Conservation (phyloP, 2,329 filamentous ascomycete genomes). For the Fusarium torulosum region DNA sequence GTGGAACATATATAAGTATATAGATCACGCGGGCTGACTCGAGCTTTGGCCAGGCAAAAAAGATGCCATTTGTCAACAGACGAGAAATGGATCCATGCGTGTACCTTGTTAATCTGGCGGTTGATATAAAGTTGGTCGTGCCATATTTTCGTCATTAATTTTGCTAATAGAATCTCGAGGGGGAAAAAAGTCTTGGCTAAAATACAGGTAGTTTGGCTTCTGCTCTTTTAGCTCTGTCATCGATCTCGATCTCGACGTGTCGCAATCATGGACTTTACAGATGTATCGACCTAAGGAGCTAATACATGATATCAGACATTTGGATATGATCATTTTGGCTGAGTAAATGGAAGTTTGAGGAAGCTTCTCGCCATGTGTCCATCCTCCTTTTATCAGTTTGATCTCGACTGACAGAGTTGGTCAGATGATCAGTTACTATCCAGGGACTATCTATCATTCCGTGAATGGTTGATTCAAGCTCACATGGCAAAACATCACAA, state of each 20-base stretch:
- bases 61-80: too few species aligned
- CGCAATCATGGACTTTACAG: too few species aligned
- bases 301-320: not conserved
- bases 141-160: conserved; percentile 27
- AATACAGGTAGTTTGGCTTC: conserved; percentile 27
- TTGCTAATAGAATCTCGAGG: conserved; percentile 15
- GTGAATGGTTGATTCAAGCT: too few species aligned
- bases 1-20: not conserved
- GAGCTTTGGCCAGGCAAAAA: not conserved
- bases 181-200: conserved; percentile 29
- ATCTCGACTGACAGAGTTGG: not conserved
- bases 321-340: not conserved
- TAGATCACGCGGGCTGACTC: conserved; percentile 15
- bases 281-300: not conserved
- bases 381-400: not conserved
- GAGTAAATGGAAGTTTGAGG: not conserved
- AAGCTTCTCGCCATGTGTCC: not conserved
- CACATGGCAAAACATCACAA: not conserved
- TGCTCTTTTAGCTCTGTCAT: conserved; percentile 19
- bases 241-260: not conserved
- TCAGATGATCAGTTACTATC: not conserved
- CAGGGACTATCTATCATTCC: not conserved
- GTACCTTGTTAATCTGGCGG: conserved; percentile 10
- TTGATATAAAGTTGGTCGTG: conserved; percentile 15
- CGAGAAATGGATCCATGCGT: conserved; percentile 1